Evolutionary conservation across 345 rosid species (phyloP).

Genomic region (Atalantia buxifolia): DNA sequence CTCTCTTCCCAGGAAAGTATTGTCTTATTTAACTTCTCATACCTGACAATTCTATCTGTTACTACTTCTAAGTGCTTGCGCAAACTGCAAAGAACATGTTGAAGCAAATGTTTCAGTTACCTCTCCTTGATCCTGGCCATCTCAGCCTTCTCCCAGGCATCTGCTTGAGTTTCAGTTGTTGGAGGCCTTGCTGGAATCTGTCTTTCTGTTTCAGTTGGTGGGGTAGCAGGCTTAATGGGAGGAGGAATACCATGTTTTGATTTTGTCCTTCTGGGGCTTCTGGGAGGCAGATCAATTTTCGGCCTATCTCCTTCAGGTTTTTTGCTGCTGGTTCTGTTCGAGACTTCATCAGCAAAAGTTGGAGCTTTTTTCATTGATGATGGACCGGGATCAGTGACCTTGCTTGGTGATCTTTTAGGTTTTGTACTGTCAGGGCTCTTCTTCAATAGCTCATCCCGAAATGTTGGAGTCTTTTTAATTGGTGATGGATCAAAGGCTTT

Average conservation of each 20-base stretch:
- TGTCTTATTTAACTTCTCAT: slow-evolving; percentile 37
- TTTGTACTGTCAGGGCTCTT: slow-evolving; percentile 12
- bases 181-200: slow-evolving; percentile 17
- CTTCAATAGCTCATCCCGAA: slow-evolving; percentile 24
- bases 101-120: slow-evolving; percentile 23
- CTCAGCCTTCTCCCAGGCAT: slow-evolving; percentile 60
- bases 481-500: slow-evolving; percentile 16
- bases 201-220: slow-evolving; percentile 10
- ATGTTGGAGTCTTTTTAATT: slow-evolving; percentile 23
- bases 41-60: slow-evolving; percentile 40
- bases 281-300: slow-evolving; percentile 11
- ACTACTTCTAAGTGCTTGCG: background rate
- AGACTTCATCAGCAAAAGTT: slow-evolving; percentile 23
- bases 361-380: slow-evolving; percentile 26
- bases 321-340: slow-evolving; percentile 5
- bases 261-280: background rate
- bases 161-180: slow-evolving; percentile 33
- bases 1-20: slow-evolving; percentile 60
- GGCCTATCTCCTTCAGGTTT: slow-evolving; percentile 12
- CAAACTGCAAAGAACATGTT: background rate
- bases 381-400: slow-evolving; percentile 18
- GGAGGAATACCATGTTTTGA: slow-evolving; percentile 21
- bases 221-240: slow-evolving; percentile 14
- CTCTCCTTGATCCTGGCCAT: slow-evolving; percentile 40
- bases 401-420: slow-evolving; percentile 11